Conservation (phyloP, 1,139 yeast species). For the Insectozyma bohioensis region DNA sequence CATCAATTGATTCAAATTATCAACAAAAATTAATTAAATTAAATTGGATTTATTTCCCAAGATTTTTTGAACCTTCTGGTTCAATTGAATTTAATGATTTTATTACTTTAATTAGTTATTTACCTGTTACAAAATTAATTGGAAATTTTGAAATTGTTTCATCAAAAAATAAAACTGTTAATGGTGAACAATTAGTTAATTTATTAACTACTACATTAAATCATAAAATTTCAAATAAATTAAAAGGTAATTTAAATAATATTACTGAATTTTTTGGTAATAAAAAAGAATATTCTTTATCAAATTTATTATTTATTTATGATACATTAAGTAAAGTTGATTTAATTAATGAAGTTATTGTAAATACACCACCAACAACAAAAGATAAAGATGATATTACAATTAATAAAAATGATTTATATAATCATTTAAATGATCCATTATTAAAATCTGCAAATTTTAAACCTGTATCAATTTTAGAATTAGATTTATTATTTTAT, state of each 20-base stretch:
- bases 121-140: constrained; percentile 48
- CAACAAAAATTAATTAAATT: constrained; percentile 44
- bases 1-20: constrained; percentile 42
- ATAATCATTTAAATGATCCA: constrained; percentile 50
- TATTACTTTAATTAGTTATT: constrained; percentile 41
- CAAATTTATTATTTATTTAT: constrained; percentile 45
- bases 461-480: constrained; percentile 45
- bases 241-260: constrained; percentile 34
- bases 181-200: constrained; percentile 32
- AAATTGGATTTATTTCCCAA: constrained; percentile 46
- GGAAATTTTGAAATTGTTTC: constrained; percentile 44
- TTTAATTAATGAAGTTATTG: constrained; percentile 60
- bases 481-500: constrained; percentile 46
- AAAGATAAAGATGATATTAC: constrained; percentile 46
- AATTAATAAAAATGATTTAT: constrained; percentile 43
- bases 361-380: constrained; percentile 50
- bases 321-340: constrained; percentile 46
- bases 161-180: constrained; percentile 34
- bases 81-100: constrained; percentile 40
- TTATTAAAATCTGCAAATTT: constrained; percentile 54
- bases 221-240: constrained; percentile 42
- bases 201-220: constrained; percentile 39
- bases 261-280: constrained; percentile 39
- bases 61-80: constrained; percentile 44
- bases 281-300: constrained; percentile 35